Conservation (phyloP, 2,329 filamentous ascomycete genomes). For the Diaporthe sp. region DNA sequence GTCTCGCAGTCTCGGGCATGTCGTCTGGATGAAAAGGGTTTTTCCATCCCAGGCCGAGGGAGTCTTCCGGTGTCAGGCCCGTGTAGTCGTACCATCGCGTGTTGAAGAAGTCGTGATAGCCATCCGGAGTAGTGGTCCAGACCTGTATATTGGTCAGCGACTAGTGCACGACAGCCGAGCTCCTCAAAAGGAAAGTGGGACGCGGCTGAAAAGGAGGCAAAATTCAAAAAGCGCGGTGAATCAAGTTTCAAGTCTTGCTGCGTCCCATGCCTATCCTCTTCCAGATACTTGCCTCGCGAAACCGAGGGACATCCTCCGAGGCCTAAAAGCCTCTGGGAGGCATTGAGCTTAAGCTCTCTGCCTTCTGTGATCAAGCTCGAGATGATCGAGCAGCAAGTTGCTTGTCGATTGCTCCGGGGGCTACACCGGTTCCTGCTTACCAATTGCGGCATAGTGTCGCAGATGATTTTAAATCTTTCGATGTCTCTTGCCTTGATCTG, state of each 20-base stretch:
- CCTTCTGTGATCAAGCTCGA: not conserved
- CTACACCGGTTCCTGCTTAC: conserved; percentile 46
- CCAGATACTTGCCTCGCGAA: conserved; percentile 25
- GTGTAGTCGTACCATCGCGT: conserved; percentile 86
- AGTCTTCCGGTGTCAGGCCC: conserved; percentile 73
- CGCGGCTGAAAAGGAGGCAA: too few species aligned
- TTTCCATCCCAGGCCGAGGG: conserved; percentile 73
- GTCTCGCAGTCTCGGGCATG: conserved; percentile 64
- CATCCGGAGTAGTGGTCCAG: conserved; percentile 79
- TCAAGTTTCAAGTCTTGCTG: not conserved
- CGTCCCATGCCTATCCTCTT: not conserved
- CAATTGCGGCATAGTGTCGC: conserved; percentile 79
- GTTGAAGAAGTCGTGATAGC: conserved; percentile 80
- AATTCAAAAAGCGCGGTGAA: not conserved
- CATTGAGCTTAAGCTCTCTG: not conserved
- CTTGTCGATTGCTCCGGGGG: conserved; percentile 14
- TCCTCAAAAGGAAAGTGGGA: not conserved
- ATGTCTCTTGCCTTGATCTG: conserved; percentile 80
- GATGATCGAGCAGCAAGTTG: not conserved
- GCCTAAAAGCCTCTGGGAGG: conserved; percentile 1
- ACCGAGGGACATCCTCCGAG: conserved; percentile 23
- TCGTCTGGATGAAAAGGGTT: conserved; percentile 80
- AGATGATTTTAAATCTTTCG: conserved; percentile 81
- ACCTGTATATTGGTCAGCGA: conserved; percentile 50
- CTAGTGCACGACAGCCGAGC: not conserved